Base-by-base conservation (phyloP, 2,329 filamentous ascomycete genomes). In the Nemania sp. region DNA sequence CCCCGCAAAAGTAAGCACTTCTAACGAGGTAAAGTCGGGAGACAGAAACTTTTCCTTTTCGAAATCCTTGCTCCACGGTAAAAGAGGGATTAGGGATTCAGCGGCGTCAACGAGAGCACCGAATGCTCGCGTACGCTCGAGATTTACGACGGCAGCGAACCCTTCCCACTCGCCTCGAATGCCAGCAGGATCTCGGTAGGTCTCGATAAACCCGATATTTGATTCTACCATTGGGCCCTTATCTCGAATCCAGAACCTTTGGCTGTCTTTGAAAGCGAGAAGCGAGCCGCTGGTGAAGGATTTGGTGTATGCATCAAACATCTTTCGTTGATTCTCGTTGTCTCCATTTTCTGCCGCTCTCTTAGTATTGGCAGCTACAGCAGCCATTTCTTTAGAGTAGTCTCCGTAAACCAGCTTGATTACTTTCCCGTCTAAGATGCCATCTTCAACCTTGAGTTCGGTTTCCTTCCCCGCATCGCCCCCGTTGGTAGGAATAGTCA, bases 21-120 rank as follows among this genome's bases (percentile, higher is more conserved):
- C 95, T 1, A 98, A 82, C 10, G 90, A 95, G 0, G 95, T 98
- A 73, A 99, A 99, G 74, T 99, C 95, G 0, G 95, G 95, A 54
- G 91, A 94, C 37, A 96, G 78, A 76, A 99, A 99, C 71, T 90
- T 92, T 79, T 97, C 93, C 77, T 98, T 98, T 74, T 99, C 95
- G 67, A 98, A 99, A 0, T 91, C 90, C 48, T 85, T 84, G 37
- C 82, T 80, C 95, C 95, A 99, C 0, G 95, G 95, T 13, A 99
- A 80, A 64, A 96, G 87, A 6, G 92, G 91, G 53, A 99, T 97
- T 73, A 97, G 88, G 47, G 81, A 80, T 11, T 92, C 90, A 0
- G 95, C 93, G 25, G 88, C 88, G 18, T 88, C 83, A 4, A 98
- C 95, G 1, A 98, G 85, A 67, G 90, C 89, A 7, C 89, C 90